Evolutionary conservation across 1,284 basidiomycete genomes (phyloP).

Genomic region (Trametes pubescens): DNA sequence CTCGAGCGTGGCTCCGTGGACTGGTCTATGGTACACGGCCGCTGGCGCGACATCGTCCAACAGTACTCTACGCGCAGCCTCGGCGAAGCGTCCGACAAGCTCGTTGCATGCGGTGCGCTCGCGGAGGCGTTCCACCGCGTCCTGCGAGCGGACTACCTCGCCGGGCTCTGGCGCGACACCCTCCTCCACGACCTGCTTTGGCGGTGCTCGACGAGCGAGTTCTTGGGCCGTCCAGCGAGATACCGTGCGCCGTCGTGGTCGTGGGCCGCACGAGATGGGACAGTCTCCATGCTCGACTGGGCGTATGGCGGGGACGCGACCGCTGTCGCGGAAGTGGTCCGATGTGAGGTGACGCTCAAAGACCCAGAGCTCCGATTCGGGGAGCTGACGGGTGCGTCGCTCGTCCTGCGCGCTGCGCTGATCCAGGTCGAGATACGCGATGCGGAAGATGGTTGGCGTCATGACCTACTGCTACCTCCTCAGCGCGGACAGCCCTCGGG

Average conservation of each 20-base stretch:
- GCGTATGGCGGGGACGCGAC: background rate
- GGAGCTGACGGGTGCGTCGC: background rate
- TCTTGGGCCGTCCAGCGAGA: background rate
- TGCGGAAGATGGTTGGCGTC: no score
- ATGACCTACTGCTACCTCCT: no score
- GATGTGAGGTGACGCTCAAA: background rate
- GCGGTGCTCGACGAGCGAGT: background rate
- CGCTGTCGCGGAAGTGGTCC: background rate
- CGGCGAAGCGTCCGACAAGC: constrained; percentile 26
- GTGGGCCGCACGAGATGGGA: constrained; percentile 14
- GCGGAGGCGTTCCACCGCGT: constrained; percentile 24
- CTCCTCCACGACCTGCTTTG: constrained; percentile 25
- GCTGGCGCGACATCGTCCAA: constrained; percentile 21
- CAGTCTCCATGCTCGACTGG: no score
- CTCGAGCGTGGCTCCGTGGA: background rate
- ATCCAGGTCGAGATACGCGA: no score
- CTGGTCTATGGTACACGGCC: constrained; percentile 2
- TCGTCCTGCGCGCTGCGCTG: background rate
- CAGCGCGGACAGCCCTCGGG: no score
- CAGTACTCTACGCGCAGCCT: constrained; percentile 24
- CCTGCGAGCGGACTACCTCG: constrained; percentile 25
- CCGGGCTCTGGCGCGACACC: constrained; percentile 23
- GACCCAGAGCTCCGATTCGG: background rate
- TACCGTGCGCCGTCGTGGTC: constrained; percentile 28
- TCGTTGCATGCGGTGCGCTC: constrained; percentile 25